Conservation (phyloP, 2,329 filamentous ascomycete species). For the Colletotrichum sp. region DNA sequence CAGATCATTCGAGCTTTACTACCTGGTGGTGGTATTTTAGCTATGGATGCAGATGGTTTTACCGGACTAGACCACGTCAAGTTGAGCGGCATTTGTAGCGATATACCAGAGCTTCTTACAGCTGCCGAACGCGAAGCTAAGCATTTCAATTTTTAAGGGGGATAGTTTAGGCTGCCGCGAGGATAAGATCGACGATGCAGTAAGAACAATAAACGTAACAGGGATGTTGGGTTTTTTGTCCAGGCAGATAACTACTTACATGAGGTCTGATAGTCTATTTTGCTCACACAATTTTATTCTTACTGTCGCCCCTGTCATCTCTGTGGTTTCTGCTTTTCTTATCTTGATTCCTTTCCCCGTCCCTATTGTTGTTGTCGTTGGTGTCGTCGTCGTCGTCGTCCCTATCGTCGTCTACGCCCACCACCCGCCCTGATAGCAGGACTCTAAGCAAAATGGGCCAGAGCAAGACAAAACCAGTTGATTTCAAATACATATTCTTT, state of each 20-base stretch:
- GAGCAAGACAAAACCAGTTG: neutral
- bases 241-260: neutral
- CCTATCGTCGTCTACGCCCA: neutral
- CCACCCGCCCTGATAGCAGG: neutral
- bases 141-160: neutral
- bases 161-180: neutral
- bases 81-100: neutral
- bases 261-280: neutral
- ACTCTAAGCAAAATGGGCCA: neutral
- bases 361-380: too few relatives aligned
- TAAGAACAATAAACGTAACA: neutral
- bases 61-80: neutral
- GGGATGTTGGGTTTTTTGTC: neutral
- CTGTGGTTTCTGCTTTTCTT: too few relatives aligned
- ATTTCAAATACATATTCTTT: too few relatives aligned
- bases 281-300: rapidly evolving
- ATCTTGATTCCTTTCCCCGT: too few relatives aligned
- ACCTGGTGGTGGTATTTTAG: neutral
- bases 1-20: neutral
- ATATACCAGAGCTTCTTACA: neutral
- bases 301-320: neutral
- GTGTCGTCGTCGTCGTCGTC: neutral
- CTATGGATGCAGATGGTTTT: neutral
- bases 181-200: neutral
- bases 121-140: neutral